Conservation (phyloP, 2,329 filamentous ascomycete species). For the Nigrospora oryzae region DNA sequence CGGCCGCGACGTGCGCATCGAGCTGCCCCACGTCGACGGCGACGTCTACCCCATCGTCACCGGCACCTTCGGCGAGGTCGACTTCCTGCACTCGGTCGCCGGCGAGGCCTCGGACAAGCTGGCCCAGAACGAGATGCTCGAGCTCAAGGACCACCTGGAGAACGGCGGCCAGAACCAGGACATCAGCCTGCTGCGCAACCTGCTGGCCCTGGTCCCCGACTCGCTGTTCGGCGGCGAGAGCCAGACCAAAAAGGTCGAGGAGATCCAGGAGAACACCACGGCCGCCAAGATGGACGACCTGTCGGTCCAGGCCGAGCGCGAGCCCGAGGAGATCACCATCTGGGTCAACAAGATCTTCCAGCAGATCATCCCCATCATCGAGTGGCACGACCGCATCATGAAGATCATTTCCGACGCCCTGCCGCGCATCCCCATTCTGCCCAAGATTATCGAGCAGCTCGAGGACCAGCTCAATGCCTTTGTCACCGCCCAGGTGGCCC, state of each 20-base stretch:
- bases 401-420: constrained; percentile 69
- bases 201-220: neutral
- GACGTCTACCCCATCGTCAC: constrained; percentile 77
- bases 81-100: constrained; percentile 83
- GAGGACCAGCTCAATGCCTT: constrained; percentile 83
- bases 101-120: constrained; percentile 78
- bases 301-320: constrained; percentile 68
- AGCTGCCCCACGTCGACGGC: constrained; percentile 55
- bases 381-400: constrained; percentile 87
- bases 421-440: constrained; percentile 79
- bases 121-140: constrained; percentile 82
- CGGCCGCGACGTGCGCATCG: constrained; percentile 62
- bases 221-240: constrained; percentile 1
- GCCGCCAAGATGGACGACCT: constrained; percentile 74
- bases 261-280: constrained; percentile 74
- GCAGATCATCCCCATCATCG: constrained; percentile 81
- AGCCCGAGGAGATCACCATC: constrained; percentile 77
- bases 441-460: constrained; percentile 79
- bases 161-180: constrained; percentile 50
- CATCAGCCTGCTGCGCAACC: neutral
- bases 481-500: constrained; percentile 82
- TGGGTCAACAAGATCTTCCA: constrained; percentile 65
- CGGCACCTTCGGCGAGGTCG: constrained; percentile 88
- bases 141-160: constrained; percentile 72
- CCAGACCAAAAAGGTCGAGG: constrained; percentile 61